phyloP scores from a whole-genome alignment of 495 filamentous ascomycete genomes.

The Bathelium albidoporum region DNA sequence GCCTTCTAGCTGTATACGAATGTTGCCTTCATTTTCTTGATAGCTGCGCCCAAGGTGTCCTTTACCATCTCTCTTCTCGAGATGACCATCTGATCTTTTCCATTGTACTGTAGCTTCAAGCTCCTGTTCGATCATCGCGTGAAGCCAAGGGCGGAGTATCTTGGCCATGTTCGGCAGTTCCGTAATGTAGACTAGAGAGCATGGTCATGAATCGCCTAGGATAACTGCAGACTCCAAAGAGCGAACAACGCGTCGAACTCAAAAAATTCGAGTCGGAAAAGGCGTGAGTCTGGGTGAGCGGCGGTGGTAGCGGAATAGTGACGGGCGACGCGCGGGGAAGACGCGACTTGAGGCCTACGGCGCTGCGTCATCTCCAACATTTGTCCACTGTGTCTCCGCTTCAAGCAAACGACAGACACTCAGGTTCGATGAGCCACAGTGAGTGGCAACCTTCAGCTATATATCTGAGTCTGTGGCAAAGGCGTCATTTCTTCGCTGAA shows the following conservation, averaged over 20 bases:
- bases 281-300: no score
- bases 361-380: background rate
- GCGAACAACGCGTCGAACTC: background rate
- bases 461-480: no score
- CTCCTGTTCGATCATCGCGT: conserved; percentile 13
- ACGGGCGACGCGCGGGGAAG: background rate
- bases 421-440: background rate
- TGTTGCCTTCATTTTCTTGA: conserved; percentile 22
- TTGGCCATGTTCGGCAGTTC: conserved; percentile 16
- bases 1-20: conserved; percentile 7
- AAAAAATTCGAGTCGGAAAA: no score
- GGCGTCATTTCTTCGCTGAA: no score
- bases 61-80: background rate
- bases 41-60: conserved; percentile 10
- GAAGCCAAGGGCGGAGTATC: conserved; percentile 15
- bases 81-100: conserved; percentile 4
- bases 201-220: no score
- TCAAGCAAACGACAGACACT: background rate
- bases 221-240: background rate
- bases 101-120: conserved; percentile 10
- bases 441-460: background rate
- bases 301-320: no score
- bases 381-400: background rate
- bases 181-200: no score
- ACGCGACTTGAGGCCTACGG: background rate